A percentile compares a stretch with the other conserved stretches of the same genome.
Evolutionary conservation across 148 eudicot genomes (phyloP).

Genomic region (Persicaria maculosa): DNA sequence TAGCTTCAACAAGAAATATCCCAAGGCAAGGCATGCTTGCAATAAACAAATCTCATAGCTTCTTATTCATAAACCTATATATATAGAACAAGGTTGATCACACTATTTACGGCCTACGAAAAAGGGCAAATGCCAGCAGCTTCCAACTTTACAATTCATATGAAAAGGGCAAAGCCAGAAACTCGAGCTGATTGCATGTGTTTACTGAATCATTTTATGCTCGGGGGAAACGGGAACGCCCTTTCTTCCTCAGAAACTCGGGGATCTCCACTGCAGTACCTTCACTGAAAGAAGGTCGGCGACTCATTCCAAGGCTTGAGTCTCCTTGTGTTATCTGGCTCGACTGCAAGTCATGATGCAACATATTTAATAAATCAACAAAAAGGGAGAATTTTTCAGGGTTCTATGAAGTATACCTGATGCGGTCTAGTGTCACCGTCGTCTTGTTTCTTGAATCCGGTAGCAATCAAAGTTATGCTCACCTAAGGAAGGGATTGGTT

Average conservation of each 20-base stretch:
- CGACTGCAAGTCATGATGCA: slow-evolving; percentile 30
- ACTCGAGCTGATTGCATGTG: neutral
- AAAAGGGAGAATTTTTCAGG: neutral
- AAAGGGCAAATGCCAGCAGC: neutral
- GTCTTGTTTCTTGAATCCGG: slow-evolving; percentile 77
- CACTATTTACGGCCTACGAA: slow-evolving; percentile 3
- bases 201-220: slow-evolving; percentile 28
- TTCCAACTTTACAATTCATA: slow-evolving; percentile 5
- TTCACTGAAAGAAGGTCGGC: slow-evolving; percentile 66
- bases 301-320: slow-evolving; percentile 35
- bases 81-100: slow-evolving; percentile 11
- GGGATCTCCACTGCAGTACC: slow-evolving; percentile 90
- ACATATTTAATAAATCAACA: neutral
- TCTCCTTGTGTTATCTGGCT: slow-evolving; percentile 56
- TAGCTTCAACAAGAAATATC: neutral
- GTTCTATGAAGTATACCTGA: slow-evolving; percentile 35
- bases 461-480: slow-evolving; percentile 70
- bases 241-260: slow-evolving; percentile 91
- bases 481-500: slow-evolving; percentile 32
- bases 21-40: neutral
- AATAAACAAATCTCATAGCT: neutral
- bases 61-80: slow-evolving; percentile 6
- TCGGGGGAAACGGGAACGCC: slow-evolving; percentile 91
- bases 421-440: slow-evolving; percentile 47
- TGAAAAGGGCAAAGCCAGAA: neutral